These are phyloP conservation scores for Fusarium illudens DNA, from an alignment of 2,329 filamentous ascomycete species.

Conservation along the genomic window DNA sequence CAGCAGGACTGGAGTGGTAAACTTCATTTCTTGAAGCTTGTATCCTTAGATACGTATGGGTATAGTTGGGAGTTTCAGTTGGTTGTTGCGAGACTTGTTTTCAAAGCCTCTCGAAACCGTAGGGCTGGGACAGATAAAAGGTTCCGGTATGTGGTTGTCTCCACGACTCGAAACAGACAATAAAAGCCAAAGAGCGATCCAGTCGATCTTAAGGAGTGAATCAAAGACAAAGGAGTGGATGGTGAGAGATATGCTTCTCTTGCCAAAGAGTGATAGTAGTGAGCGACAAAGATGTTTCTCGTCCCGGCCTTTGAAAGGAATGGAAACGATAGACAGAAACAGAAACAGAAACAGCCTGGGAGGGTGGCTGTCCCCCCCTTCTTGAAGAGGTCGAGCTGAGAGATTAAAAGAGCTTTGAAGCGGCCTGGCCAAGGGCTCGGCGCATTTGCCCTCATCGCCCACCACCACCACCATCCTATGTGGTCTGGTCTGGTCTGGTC, in stretches of 20 bases:
- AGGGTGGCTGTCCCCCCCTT: not conserved
- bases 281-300: slow-evolving; percentile 27
- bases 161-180: slow-evolving; percentile 21
- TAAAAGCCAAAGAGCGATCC: slow-evolving; percentile 19
- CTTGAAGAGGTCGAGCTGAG: slow-evolving; percentile 4
- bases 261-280: slow-evolving; percentile 20
- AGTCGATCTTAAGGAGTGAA: slow-evolving; percentile 28
- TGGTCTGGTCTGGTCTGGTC: not conserved
- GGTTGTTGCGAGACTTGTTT: slow-evolving; percentile 5
- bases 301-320: slow-evolving; percentile 32
- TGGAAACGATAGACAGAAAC: not conserved
- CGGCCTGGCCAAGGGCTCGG: slow-evolving; percentile 15
- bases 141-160: slow-evolving; percentile 18
- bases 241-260: slow-evolving; percentile 2
- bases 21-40: slow-evolving; percentile 44
- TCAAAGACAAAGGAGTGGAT: slow-evolving; percentile 34
- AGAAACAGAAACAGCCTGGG: not conserved
- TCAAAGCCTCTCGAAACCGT: not conserved
- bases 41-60: not conserved
- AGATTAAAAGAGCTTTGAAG: slow-evolving; percentile 29
- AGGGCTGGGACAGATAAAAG: not conserved
- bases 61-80: not conserved
- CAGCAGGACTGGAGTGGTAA: slow-evolving; percentile 39
- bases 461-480: slow-evolving; percentile 1
- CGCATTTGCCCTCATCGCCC: slow-evolving; percentile 6